A percentile compares a stretch with the other conserved stretches of the same genome.
These are phyloP conservation scores for Opeltia flavorubescens DNA, from an alignment of 495 filamentous ascomycete species.

Conservation along the genomic window DNA sequence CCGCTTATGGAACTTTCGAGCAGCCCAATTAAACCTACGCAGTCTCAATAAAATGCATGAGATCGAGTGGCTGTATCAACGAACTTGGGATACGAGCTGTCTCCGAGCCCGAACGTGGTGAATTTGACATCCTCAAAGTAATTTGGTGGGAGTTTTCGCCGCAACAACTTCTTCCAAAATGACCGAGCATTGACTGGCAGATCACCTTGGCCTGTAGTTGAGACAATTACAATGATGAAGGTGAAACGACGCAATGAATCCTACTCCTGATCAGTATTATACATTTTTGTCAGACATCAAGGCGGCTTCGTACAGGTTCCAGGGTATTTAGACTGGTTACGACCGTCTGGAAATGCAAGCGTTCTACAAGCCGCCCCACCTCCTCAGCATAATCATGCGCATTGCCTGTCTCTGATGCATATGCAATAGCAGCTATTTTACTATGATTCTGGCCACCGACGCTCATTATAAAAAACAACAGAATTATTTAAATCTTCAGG, in stretches of 20 bases:
- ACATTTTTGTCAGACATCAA: no score
- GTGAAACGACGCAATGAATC: conserved; percentile 34
- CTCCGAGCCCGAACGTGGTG: conserved; percentile 79
- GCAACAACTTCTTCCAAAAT: conserved; percentile 77
- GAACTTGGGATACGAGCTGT: conserved; percentile 86
- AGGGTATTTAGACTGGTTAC: conserved; percentile 65
- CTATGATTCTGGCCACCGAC: neutral
- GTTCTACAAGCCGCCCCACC: conserved; percentile 53
- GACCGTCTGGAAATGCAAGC: conserved; percentile 60
- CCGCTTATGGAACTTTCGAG: conserved; percentile 72
- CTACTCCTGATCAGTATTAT: conserved; percentile 16
- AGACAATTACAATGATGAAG: conserved; percentile 64
- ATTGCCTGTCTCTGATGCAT: conserved; percentile 91
- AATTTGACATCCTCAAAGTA: conserved; percentile 56
- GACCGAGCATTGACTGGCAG: conserved; percentile 62
- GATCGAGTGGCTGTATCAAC: neutral
- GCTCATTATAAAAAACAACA: neutral
- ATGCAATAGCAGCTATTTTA: conserved; percentile 56
- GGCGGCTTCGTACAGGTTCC: conserved; percentile 45
- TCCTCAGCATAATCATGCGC: conserved; percentile 80
- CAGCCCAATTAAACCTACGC: conserved; percentile 79
- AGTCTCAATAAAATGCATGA: neutral
- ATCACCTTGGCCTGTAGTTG: conserved; percentile 92
- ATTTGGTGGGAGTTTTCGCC: conserved; percentile 57
- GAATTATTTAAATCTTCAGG: neutral